Evolutionary conservation across 495 filamentous ascomycete genomes (phyloP), one percentile per base, ranked within the genome.

Genomic region (Lophiostoma macrostomum): DNA sequence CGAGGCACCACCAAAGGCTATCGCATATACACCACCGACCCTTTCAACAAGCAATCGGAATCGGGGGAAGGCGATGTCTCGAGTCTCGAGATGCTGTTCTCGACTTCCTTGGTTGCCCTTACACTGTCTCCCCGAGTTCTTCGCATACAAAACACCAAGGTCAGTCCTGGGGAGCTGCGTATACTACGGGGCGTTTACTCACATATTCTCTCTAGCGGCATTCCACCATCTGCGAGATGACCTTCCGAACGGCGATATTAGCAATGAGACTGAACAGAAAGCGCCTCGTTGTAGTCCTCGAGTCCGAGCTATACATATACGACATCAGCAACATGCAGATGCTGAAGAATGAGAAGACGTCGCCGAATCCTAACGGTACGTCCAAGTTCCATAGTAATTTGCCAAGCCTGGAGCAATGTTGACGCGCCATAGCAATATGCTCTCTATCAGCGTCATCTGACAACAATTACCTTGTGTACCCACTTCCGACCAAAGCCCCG

Each of bases 291-390:
- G 90, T 97, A 8, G 84, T 97, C 1, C 75, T 97, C 31, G 93
- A 97, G 65, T 88, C 95, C 50, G 85, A 95, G 66, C 95, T 97
- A 54, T 98, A 96, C 70, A 76, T 98, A 28, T 98, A 98, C 71
- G 93, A 97, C 67, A 96, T 98, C 45, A 86, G 90, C 65, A 97
- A 95, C 63, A 98, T 98, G 93, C 90, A 85, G 64, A 76, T 96
- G 28, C 74, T 96, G 20, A 82, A 87, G 58, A 95, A 87, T 1
- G 91, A 95, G 35, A 84, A 89, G 50, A 97, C 91, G 7, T 95
- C 90, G 3, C 90, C 91, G 13, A 97, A 97, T 61, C 87, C 90
- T 1, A 80, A 82, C 58, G 84, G 84, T 86, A 82, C 56, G 67
- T 24, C 13, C 12, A 35, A 36, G 58, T 23, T 29, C 29, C 28